Evolutionary conservation across 2,329 filamentous ascomycete genomes (phyloP).

Genomic region (Calonectria crousiana): DNA sequence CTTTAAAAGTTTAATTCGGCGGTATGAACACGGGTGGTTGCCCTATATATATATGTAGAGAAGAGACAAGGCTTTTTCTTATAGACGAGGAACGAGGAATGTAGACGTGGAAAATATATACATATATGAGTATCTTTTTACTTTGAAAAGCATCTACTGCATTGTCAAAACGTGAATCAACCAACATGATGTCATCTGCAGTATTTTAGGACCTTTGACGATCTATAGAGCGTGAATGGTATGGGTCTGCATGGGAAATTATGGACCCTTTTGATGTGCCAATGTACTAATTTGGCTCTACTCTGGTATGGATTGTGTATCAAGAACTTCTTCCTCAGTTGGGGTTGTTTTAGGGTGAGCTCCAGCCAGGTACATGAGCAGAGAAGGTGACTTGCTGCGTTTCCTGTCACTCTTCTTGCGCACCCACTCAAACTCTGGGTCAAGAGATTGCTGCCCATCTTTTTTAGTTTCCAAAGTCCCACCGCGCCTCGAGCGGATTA

Average conservation of each 20-base stretch:
- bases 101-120: neutral
- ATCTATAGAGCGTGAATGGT: neutral
- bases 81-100: neutral
- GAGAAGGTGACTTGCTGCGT: constrained; percentile 67
- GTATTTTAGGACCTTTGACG: neutral
- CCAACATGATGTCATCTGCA: neutral
- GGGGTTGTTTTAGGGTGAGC: constrained; percentile 51
- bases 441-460: constrained; percentile 55
- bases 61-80: neutral
- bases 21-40: neutral
- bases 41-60: neutral
- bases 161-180: neutral
- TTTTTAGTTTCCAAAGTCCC: constrained; percentile 63
- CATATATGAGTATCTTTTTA: neutral
- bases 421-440: constrained; percentile 66
- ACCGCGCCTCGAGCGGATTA: constrained; percentile 67
- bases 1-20: neutral
- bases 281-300: constrained; percentile 96
- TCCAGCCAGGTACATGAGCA: constrained; percentile 70
- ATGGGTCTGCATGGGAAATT: constrained; percentile 54
- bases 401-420: constrained; percentile 65
- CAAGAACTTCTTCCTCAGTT: constrained; percentile 83
- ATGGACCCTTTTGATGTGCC: constrained; percentile 94
- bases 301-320: constrained; percentile 95
- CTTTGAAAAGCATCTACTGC: neutral